A percentile compares a stretch with the other conserved stretches of the same genome.
Conservation (phyloP, 2,329 filamentous ascomycete genomes). For the Aspergillus neoniger region DNA sequence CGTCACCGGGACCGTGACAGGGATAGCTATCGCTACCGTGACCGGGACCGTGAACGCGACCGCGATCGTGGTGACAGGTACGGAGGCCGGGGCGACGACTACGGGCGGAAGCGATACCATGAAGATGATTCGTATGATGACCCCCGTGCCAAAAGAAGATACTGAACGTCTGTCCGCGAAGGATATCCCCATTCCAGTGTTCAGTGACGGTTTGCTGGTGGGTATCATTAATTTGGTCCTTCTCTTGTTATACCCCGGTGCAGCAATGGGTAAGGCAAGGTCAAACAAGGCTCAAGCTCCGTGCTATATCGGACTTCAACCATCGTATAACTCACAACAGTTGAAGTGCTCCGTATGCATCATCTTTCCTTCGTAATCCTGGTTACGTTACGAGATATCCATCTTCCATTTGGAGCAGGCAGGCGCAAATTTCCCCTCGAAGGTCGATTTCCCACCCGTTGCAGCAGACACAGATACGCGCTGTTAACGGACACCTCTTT, state of each 20-base stretch:
- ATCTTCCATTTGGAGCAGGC: not conserved
- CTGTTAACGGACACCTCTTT: not conserved
- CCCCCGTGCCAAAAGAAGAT: constrained; percentile 61
- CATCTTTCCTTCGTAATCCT: not conserved
- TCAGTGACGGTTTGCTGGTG: constrained; percentile 44
- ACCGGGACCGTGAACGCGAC: constrained; percentile 50
- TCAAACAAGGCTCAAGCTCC: constrained; percentile 12
- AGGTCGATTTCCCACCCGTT: constrained; percentile 7
- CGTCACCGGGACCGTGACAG: constrained; percentile 55
- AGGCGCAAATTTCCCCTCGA: not conserved
- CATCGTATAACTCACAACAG: constrained; percentile 23
- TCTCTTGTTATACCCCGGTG: constrained; percentile 29
- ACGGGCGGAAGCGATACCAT: constrained; percentile 67
- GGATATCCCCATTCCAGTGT: constrained; percentile 20
- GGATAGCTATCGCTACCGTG: constrained; percentile 50
- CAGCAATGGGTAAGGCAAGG: constrained; percentile 41
- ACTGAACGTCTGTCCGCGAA: constrained; percentile 42
- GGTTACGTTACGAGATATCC: constrained; percentile 10
- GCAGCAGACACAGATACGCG: not conserved
- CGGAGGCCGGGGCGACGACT: constrained; percentile 52
- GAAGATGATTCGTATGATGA: constrained; percentile 83
- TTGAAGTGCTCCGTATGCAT: constrained; percentile 11
- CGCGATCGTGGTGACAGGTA: constrained; percentile 53
- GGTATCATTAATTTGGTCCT: constrained; percentile 42
- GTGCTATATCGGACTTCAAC: constrained; percentile 2